Evolutionary conservation across 1,284 basidiomycete genomes (phyloP).

Genomic region (Rhodotorula sp.): DNA sequence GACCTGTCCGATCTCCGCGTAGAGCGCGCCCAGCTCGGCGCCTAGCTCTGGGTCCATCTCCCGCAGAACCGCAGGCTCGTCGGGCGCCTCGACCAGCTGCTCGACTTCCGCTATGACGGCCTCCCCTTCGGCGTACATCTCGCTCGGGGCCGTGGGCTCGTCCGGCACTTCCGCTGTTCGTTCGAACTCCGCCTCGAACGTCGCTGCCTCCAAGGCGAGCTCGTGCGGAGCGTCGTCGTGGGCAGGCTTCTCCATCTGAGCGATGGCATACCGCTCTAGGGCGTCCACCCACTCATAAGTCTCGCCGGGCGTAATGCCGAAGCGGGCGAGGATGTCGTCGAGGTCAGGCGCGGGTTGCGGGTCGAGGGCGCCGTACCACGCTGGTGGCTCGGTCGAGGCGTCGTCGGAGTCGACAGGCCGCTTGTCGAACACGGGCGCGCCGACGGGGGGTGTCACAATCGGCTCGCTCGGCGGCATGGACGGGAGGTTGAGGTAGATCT

Average conservation of each 20-base stretch:
- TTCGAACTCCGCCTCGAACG: too few relatives aligned
- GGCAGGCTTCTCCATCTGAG: neutral
- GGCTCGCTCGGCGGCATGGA: neutral
- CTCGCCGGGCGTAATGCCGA: neutral
- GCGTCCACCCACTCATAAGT: neutral
- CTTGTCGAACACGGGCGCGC: neutral
- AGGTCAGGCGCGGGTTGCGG: neutral
- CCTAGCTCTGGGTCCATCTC: neutral
- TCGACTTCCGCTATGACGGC: too few relatives aligned
- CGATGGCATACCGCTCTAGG: neutral
- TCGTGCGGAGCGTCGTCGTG: neutral
- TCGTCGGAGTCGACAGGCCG: too few relatives aligned
- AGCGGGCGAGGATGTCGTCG: neutral
- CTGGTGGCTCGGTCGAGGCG: too few relatives aligned
- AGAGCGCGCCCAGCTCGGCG: neutral
- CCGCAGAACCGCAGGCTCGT: too few relatives aligned
- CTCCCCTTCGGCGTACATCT: too few relatives aligned
- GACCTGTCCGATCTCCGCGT: neutral
- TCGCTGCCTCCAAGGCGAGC: neutral
- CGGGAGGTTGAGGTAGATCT: slow-evolving; percentile 64
- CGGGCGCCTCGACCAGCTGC: too few relatives aligned
- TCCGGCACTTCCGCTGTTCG: too few relatives aligned
- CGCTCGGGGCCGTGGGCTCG: too few relatives aligned
- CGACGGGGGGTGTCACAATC: too few relatives aligned
- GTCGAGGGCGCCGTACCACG: neutral